Evolutionary conservation across 176 grass and related monocot genomes (phyloP), one percentile per base, ranked within the genome.

Genomic region (Aegilops tauschii): DNA sequence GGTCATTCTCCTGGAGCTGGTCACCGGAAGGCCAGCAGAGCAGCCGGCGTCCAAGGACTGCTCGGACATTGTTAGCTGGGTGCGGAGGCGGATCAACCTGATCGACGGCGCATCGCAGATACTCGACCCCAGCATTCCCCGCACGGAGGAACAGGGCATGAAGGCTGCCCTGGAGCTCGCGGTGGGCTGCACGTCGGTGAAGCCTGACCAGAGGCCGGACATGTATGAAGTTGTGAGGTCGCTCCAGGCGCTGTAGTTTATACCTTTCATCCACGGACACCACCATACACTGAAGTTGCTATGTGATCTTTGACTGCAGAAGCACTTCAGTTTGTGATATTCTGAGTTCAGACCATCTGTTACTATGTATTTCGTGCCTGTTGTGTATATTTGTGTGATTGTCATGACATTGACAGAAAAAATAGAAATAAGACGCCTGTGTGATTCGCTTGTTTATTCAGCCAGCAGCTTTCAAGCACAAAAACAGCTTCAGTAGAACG

Each of bases 1-100:
- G 1, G 94, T 94, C 21, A 92, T 97, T 30, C 80, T 97, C 18
- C 88, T 97, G 59, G 94, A 97, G 64, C 90, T 94, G 65, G 35
- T 97, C 83, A 94, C 90, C 34, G 92, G 90, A 30, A 93, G 75
- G 64, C 90, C 90, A 18, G 90, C 92, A 0, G 88, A 92, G 73
- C 92, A 88, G 59, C 94, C 88, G 5, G 83, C 84, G 25, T 84
- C 90, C 5, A 71, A 82, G 69, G 86, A 85, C 25, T 65, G 86
- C 28, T 23, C 90, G 11, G 92, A 94, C 69, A 84, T 94, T 34
- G 92, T 97, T 65, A 86, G 73, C 81, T 92, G 90, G 77, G 90
- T 94, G 75, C 85, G 94, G 64, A 84, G 92, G 86, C 85, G 91
- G 65, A 75, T 87, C 34, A 94, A 97, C 77, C 50, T 94, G 76